Evolutionary conservation across 768 basidiomycete species (phyloP).

Genomic region (Hemileccinum impolitum): DNA sequence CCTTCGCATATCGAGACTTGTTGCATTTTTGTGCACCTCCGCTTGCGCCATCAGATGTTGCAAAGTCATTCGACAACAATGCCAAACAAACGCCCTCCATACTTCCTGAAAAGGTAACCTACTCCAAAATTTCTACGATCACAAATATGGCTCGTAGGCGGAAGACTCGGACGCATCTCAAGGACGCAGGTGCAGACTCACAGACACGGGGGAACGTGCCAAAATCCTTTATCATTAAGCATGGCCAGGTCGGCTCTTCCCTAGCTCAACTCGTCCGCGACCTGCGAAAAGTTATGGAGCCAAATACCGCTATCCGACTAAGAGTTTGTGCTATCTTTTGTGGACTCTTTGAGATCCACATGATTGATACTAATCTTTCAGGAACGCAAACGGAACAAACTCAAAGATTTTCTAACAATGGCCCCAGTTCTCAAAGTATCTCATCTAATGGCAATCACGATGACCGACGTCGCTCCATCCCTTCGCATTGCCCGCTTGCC

Average conservation of each 20-base stretch:
- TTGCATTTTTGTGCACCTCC: no score
- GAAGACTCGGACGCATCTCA: constrained; percentile 81
- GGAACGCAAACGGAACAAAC: constrained; percentile 88
- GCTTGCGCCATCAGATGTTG: no score
- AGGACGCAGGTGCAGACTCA: constrained; percentile 42
- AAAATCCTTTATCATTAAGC: constrained; percentile 95
- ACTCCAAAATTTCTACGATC: constrained; percentile 1
- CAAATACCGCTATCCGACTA: constrained; percentile 93
- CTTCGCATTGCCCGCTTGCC: constrained; percentile 85
- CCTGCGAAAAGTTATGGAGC: constrained; percentile 95
- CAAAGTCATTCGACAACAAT: constrained; percentile 15
- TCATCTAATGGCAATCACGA: constrained; percentile 88
- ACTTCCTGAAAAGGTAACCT: constrained; percentile 21
- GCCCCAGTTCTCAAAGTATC: constrained; percentile 88
- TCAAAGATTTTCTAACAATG: constrained; percentile 92
- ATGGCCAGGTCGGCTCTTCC: constrained; percentile 88
- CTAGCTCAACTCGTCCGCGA: constrained; percentile 89
- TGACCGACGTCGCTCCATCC: constrained; percentile 82
- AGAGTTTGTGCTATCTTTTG: constrained; percentile 46
- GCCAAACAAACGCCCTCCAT: constrained; percentile 19
- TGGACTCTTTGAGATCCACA: neutral
- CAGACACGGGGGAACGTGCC: constrained; percentile 47
- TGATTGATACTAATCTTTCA: constrained; percentile 33
- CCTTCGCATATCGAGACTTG: neutral
- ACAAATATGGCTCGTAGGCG: constrained; percentile 59